A percentile compares a stretch with the other conserved stretches of the same genome.
Conservation (phyloP, 2,329 filamentous ascomycete species). For the Fusarium mexicanum region DNA sequence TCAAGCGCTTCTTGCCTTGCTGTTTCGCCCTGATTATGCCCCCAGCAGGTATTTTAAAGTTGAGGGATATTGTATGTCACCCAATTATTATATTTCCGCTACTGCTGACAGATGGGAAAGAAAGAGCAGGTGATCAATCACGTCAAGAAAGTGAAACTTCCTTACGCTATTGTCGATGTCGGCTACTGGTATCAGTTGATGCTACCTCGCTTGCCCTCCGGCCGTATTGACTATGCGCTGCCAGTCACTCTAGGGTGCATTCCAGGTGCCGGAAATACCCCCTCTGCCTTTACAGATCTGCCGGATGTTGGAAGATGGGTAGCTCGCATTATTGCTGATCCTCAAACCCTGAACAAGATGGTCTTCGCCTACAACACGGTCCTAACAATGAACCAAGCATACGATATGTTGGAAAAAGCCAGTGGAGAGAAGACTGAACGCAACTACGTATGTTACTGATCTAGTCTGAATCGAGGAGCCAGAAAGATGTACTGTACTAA, state of each 20-base stretch:
- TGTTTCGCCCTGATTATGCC: not conserved
- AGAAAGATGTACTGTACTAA: not conserved
- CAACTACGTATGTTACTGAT: not conserved
- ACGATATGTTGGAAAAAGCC: slow-evolving; percentile 55
- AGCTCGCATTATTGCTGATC: slow-evolving; percentile 60
- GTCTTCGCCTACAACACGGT: slow-evolving; percentile 60
- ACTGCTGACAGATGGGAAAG: not conserved
- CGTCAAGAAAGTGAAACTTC: not conserved
- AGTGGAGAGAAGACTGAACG: slow-evolving; percentile 56
- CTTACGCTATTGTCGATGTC: slow-evolving; percentile 57
- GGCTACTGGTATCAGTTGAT: slow-evolving; percentile 67
- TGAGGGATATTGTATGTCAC: not conserved
- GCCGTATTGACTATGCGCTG: slow-evolving; percentile 39
- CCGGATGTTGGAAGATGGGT: slow-evolving; percentile 62
- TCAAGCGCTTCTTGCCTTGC: not conserved
- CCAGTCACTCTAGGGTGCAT: slow-evolving; percentile 45
- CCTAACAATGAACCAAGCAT: slow-evolving; percentile 57
- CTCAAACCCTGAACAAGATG: slow-evolving; percentile 61
- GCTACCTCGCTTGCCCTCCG: slow-evolving; percentile 41
- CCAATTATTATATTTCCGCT: not conserved
- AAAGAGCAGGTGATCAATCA: not conserved
- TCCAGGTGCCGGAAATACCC: slow-evolving; percentile 55
- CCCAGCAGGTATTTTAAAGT: not conserved
- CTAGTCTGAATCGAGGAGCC: not conserved
- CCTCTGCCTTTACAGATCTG: slow-evolving; percentile 57